Evolutionary conservation across 371 early-diverging fungal species (phyloP), one percentile per base, ranked within the genome.

Genomic region (Smittium culicis): DNA sequence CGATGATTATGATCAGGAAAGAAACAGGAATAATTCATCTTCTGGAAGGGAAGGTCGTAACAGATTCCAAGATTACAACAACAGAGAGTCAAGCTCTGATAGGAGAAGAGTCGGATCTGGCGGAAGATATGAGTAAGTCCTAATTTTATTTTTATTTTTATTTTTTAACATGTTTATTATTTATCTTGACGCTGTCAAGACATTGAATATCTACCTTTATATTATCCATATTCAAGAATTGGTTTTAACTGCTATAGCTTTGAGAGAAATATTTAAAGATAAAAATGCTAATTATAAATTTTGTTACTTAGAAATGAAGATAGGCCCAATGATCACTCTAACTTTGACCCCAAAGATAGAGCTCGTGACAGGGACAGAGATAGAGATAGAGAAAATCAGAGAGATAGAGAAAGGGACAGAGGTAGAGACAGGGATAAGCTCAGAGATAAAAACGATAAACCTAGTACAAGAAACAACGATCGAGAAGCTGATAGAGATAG

Each of bases 351-450:
- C 5, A 31, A 35, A 33, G 63, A 33, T 31, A n/a, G 63, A 63
- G 63, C 20, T 30, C 27, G 63, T n/a, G 63, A 63, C 5, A n/a
- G 63, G n/a, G 63, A 63, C 5, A n/a, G 63, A 63, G 63, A 63
- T 30, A n/a, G 63, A 33, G 63, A 63, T 35, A n/a, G 63, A 5
- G 63, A 33, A n/a, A n/a, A 33, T 1, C 29, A 63, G 2, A n/a
- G 63, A 30, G 63, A 63, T 35, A n/a, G 63, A 63, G 63, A 63
- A 5, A n/a, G 63, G 11, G 63, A 63, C 11, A 45, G 45, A 20
- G 11, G 5, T 5, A 45, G 20, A 45, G 45, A 45, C 20, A 45
- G 45, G 45, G 45, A 45, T 45, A 45, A 20, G 45, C 11, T 11
- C 20, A 45, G 45, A 45, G 16, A 25, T 16, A 45, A 45, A 20